Conservation (phyloP, 495 filamentous ascomycete genomes). For the Annulohypoxylon maeteangense region DNA sequence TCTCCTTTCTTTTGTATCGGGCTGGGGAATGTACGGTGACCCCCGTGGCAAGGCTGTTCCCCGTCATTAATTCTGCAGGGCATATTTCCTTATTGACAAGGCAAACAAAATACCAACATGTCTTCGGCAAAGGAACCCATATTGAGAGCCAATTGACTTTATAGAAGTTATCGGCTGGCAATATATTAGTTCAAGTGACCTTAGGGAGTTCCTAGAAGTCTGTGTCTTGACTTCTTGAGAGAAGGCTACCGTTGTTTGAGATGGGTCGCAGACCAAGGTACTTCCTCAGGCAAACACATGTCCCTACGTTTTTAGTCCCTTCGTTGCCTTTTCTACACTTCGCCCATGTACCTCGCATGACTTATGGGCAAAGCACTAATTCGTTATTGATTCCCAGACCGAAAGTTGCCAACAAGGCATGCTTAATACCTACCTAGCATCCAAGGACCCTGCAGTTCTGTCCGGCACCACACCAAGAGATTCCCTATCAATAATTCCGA, state of each 20-base stretch:
- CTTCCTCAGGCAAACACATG: slow-evolving; percentile 1
- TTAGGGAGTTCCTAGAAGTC: not conserved
- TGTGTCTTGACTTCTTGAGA: not conserved
- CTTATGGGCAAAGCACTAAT: not conserved
- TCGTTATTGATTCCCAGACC: not conserved
- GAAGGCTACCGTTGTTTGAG: not conserved
- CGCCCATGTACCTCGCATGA: not conserved
- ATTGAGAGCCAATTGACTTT: slow-evolving; percentile 5
- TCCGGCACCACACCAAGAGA: not conserved
- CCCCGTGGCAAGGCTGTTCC: not conserved
- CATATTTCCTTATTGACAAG: not conserved
- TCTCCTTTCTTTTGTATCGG: not conserved
- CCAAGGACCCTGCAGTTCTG: not conserved
- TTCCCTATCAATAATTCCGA: not conserved
- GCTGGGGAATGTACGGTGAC: not conserved
- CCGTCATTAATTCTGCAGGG: not conserved
- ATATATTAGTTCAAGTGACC: not conserved
- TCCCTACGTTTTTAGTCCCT: not conserved
- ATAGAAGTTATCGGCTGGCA: not conserved
- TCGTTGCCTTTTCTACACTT: slow-evolving; percentile 28
- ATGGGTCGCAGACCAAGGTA: not conserved
- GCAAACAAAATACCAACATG: not conserved
- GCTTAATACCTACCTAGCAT: not conserved
- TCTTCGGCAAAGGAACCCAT: not conserved
- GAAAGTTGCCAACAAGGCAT: not conserved